phyloP scores from a whole-genome alignment of 306 rosid species.

The Datisca glomerata region DNA sequence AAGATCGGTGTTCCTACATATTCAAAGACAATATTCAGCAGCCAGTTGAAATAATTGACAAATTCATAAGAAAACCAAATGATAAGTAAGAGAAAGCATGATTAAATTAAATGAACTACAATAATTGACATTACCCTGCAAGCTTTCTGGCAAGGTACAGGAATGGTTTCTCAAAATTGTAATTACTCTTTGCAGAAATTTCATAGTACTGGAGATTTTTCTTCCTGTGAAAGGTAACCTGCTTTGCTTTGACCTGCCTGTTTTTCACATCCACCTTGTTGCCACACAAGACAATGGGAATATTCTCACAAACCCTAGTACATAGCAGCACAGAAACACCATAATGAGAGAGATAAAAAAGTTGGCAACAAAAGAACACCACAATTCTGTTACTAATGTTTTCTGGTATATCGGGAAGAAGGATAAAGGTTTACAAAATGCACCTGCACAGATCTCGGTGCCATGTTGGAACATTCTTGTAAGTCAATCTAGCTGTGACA shows the following conservation, averaged over 20 bases:
- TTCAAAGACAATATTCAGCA: background rate
- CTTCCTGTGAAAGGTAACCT: conserved; percentile 27
- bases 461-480: conserved; percentile 27
- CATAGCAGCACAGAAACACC: too few species aligned
- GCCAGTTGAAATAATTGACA: too few species aligned
- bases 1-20: conserved; percentile 10
- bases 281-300: conserved; percentile 22
- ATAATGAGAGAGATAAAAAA: too few species aligned
- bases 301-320: conserved; percentile 28
- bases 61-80: too few species aligned
- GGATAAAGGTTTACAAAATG: background rate
- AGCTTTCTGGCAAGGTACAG: conserved; percentile 28
- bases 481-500: conserved; percentile 23
- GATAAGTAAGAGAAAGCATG: too few species aligned
- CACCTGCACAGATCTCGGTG: conserved; percentile 24
- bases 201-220: conserved; percentile 26
- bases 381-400: too few species aligned
- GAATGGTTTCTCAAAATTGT: conserved; percentile 31
- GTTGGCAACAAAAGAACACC: too few species aligned
- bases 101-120: too few species aligned
- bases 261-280: conserved; percentile 27
- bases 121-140: conserved; percentile 27
- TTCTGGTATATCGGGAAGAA: too few species aligned
- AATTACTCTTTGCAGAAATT: conserved; percentile 29
- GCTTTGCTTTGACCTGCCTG: conserved; percentile 27